A percentile compares a stretch with the other conserved stretches of the same genome.
phyloP scores from a whole-genome alignment of 345 rosid genomes.

The Dovyalis caffra region DNA sequence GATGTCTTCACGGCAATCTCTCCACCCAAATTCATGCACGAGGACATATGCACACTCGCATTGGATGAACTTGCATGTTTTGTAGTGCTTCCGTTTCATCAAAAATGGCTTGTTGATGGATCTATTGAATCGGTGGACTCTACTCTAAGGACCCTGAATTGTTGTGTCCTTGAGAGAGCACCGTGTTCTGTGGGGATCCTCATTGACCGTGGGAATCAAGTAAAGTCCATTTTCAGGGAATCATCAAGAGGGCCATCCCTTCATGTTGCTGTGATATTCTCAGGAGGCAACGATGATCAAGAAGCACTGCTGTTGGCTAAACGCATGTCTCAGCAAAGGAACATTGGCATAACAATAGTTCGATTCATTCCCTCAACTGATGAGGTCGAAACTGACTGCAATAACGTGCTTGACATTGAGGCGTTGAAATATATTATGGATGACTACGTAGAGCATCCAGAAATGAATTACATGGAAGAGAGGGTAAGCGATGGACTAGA shows the following conservation, averaged over 20 bases:
- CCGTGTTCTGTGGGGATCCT: slow-evolving; percentile 60
- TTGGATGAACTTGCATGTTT: slow-evolving; percentile 43
- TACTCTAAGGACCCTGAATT: slow-evolving; percentile 34
- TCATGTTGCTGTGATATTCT: slow-evolving; percentile 36
- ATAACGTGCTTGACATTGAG: slow-evolving; percentile 37
- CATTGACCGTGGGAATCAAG: background rate
- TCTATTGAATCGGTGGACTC: slow-evolving; percentile 32
- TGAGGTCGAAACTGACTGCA: slow-evolving; percentile 14
- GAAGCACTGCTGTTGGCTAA: slow-evolving; percentile 52
- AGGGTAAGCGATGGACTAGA: slow-evolving; percentile 40
- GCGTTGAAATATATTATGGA: slow-evolving; percentile 35
- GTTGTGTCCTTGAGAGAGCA: slow-evolving; percentile 42
- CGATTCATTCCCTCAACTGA: slow-evolving; percentile 6
- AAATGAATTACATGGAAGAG: slow-evolving; percentile 24
- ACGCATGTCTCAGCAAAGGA: slow-evolving; percentile 39
- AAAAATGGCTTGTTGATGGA: slow-evolving; percentile 46
- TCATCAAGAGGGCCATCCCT: background rate
- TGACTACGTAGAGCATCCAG: background rate
- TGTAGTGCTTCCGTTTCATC: slow-evolving; percentile 58
- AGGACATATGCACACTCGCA: slow-evolving; percentile 57
- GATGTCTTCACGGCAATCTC: slow-evolving; percentile 41
- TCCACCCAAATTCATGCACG: slow-evolving; percentile 47
- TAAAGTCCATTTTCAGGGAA: background rate
- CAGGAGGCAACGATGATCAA: slow-evolving; percentile 62
- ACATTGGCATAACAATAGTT: slow-evolving; percentile 14